These are phyloP conservation scores for Kwoniella bestiolae DNA, from an alignment of 768 basidiomycete species.

Conservation along the genomic window DNA sequence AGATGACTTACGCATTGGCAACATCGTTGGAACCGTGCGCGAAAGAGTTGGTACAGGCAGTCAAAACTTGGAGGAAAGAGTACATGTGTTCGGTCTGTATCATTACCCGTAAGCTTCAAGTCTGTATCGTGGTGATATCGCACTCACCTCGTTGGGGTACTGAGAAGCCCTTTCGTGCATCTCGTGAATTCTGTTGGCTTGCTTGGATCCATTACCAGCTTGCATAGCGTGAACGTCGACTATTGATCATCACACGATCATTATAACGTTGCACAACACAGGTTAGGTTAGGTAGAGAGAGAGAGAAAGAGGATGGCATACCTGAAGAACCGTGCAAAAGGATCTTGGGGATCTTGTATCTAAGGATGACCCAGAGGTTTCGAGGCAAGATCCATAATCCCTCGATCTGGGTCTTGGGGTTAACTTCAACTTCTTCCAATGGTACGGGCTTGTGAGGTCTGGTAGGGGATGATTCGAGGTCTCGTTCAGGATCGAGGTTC, in stretches of 20 bases:
- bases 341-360: constrained; percentile 53
- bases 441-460: constrained; percentile 17
- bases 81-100: constrained; percentile 58
- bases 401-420: constrained; percentile 43
- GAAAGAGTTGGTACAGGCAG: constrained; percentile 60
- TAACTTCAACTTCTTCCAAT: constrained; percentile 33
- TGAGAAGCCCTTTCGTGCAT: constrained; percentile 56
- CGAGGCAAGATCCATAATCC: constrained; percentile 55
- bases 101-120: background rate
- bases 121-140: background rate
- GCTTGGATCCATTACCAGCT: constrained; percentile 34
- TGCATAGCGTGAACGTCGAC: constrained; percentile 56
- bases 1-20: constrained; percentile 43
- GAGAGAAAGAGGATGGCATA: background rate
- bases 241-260: background rate
- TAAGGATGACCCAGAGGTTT: constrained; percentile 58
- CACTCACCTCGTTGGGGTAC: constrained; percentile 57
- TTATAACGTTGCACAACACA: no score
- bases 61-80: constrained; percentile 61
- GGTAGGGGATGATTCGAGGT: background rate
- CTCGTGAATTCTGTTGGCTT: constrained; percentile 42
- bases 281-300: background rate
- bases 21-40: constrained; percentile 61
- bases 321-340: constrained; percentile 37
- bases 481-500: constrained; percentile 6